A percentile compares a stretch with the other conserved stretches of the same genome.
Evolutionary conservation across 73 alveolate species (phyloP).

Genomic region (Symbiodinium pilosum): DNA sequence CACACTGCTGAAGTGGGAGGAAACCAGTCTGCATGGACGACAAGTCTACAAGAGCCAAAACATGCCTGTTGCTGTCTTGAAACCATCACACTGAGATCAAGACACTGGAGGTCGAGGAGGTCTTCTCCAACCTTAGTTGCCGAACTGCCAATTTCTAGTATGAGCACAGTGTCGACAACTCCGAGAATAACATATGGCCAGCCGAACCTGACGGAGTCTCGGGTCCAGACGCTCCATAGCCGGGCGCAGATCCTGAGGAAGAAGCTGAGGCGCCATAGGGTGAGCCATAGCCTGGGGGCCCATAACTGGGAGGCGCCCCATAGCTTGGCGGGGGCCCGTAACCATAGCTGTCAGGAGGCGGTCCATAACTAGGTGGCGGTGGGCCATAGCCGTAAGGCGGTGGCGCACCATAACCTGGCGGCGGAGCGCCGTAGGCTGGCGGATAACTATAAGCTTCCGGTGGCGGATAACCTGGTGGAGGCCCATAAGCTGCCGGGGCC

Average conservation of each 20-base stretch:
- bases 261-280: constrained; percentile 71
- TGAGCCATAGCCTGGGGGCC: constrained; percentile 15
- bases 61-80: background rate
- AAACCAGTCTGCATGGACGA: no score
- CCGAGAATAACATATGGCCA: no score
- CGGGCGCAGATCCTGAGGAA: constrained; percentile 70
- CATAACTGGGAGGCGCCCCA: constrained; percentile 75
- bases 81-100: background rate
- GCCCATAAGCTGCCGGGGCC: constrained; percentile 45
- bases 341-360: constrained; percentile 62
- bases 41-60: no score
- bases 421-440: constrained; percentile 75
- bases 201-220: background rate
- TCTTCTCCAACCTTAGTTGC: background rate
- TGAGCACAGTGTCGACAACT: no score
- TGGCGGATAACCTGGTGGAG: constrained; percentile 68
- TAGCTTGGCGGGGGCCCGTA: constrained; percentile 57
- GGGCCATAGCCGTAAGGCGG: constrained; percentile 7
- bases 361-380: constrained; percentile 27
- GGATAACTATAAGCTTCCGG: constrained; percentile 55
- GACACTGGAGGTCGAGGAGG: background rate
- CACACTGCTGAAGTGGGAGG: no score
- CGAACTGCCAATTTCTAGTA: no score
- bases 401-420: constrained; percentile 60
- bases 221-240: constrained; percentile 60